A percentile compares a stretch with the other conserved stretches of the same genome.
phyloP scores from a whole-genome alignment of 2,329 filamentous ascomycete species.

The Gyromitra esculenta region DNA sequence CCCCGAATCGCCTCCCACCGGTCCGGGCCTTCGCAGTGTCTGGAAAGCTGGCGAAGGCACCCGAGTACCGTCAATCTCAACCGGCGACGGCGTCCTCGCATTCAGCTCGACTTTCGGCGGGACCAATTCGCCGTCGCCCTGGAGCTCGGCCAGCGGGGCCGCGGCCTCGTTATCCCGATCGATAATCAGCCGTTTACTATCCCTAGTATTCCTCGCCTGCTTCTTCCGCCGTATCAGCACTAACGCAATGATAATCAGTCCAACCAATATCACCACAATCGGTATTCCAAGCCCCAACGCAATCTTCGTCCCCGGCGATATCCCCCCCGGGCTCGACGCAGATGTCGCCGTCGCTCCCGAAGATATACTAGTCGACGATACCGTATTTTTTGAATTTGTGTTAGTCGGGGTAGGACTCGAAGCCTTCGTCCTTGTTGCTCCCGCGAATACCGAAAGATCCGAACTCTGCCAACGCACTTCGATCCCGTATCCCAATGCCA shows the following conservation, averaged over 20 bases:
- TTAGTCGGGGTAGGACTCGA: neutral
- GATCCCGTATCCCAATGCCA: slow-evolving; percentile 29
- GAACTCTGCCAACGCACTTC: slow-evolving; percentile 34
- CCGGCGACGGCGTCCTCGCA: slow-evolving; percentile 26
- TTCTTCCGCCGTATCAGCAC: slow-evolving; percentile 8
- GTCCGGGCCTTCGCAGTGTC: neutral
- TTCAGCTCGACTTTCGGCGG: slow-evolving; percentile 17
- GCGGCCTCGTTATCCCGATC: neutral
- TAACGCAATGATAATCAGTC: slow-evolving; percentile 1
- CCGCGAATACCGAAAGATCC: slow-evolving; percentile 24
- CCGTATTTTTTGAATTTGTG: neutral
- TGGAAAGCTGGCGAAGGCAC: neutral
- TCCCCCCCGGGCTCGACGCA: neutral
- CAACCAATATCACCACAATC: slow-evolving; percentile 22
- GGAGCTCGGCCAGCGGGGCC: slow-evolving; percentile 7
- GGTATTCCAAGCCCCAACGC: slow-evolving; percentile 29
- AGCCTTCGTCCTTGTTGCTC: neutral
- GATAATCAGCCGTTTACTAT: neutral
- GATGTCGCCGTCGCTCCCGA: neutral
- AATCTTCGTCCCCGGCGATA: slow-evolving; percentile 21
- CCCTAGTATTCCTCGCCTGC: neutral
- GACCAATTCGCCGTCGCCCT: slow-evolving; percentile 1
- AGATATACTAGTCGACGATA: neutral
- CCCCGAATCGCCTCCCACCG: slow-evolving; percentile 4
- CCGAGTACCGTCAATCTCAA: slow-evolving; percentile 26